Base-by-base conservation (phyloP, 1,284 basidiomycete genomes). In the Singerocomus rubriflavus region DNA sequence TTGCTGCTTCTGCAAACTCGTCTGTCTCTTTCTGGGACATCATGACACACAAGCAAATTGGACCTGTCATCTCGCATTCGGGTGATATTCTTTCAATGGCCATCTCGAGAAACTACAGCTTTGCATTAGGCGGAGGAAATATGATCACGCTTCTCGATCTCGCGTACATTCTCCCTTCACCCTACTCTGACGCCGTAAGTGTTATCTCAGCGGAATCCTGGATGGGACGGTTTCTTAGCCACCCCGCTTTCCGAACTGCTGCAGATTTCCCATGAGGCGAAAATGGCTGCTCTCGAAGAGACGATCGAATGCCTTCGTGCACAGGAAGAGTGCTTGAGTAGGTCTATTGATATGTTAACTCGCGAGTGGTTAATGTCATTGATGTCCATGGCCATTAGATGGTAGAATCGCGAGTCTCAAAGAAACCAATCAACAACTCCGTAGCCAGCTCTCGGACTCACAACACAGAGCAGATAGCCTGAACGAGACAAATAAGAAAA, bases 21-120 rank as follows among this genome's bases (percentile, higher is more conserved):
- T 52, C 44, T 0, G 36, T 55, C 29, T 55, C 53, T 4, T 55
- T 56, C 37, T 52, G 54, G 53, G 53, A 55, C 9, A 46, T 29
- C 2, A 29, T 31, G 1, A 55, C 53, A 4, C 53, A 34, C 17
- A 1, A 35, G 16, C 46, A 55, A 50, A 13, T 55, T 1, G 51
- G 55, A 27, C 10, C 46, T 13, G 6, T 41, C 30, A 5, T 53
- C 21, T 26, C 6, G 11, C 27, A 41, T 17, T 17, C 39, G 7
- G 16, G 5, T 4, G 10, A 5, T 32, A 14, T 57, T 31, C 6
- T 9, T 6, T 54, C 51, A 8, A 46, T 57, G 21, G 47, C 47
- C 5, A 38, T 56, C 16, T 57, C 51, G 5, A 7, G 13, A 7
- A 37, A 41, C 9, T 25, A 27, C 6, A 39, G 38, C n/a, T 27